phyloP scores from a whole-genome alignment of 306 rosid genomes.

The Pyrus betulifolia region DNA sequence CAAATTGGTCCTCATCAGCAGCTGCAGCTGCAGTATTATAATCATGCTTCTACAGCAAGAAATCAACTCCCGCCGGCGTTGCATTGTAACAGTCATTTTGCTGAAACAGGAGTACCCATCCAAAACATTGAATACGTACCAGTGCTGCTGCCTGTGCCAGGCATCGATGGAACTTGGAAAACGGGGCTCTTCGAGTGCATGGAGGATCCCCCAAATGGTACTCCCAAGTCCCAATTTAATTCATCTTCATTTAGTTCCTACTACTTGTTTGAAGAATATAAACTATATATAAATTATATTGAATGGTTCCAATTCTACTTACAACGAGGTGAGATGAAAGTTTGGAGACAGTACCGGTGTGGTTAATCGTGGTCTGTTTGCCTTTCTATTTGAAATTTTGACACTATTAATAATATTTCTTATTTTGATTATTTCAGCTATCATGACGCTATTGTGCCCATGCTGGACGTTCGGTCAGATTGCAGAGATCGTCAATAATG shows the following conservation, averaged over 20 bases:
- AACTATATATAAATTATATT: no score
- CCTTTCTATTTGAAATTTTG: not conserved
- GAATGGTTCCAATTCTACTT: not conserved
- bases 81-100: not conserved
- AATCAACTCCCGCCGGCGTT: not conserved
- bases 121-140: not conserved
- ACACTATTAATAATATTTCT: not conserved
- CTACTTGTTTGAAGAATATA: not conserved
- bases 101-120: conserved; percentile 7
- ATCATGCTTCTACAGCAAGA: not conserved
- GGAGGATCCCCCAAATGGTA: not conserved
- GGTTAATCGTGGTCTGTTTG: no score
- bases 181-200: not conserved
- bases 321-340: not conserved
- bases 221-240: not conserved
- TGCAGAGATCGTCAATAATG: conserved; percentile 7
- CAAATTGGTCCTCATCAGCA: not conserved
- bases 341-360: no score
- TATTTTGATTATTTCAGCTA: not conserved
- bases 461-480: conserved; percentile 8
- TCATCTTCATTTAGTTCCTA: not conserved
- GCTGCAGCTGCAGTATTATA: not conserved
- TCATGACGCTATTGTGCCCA: conserved; percentile 2
- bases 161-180: not conserved
- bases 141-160: not conserved